Percentiles rank a stretch among this genome's conserved stretches.
Conservation (phyloP, 1,139 yeast species). For the Magnusiomyces starmeri region DNA sequence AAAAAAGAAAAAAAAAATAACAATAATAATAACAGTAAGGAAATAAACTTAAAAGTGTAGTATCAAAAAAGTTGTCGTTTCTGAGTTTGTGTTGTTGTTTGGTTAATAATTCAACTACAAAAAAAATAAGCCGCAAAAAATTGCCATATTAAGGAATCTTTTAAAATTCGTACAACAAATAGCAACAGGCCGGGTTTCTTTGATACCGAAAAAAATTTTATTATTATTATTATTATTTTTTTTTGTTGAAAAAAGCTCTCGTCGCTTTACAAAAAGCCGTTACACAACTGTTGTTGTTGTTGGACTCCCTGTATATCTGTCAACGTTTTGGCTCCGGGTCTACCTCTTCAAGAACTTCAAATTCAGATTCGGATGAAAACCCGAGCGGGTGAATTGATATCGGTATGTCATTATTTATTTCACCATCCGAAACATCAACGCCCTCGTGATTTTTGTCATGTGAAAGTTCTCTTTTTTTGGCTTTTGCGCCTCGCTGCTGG, state of each 20-base stretch:
- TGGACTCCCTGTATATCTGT: no score
- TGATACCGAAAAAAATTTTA: no score
- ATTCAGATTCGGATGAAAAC: not conserved
- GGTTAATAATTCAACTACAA: no score
- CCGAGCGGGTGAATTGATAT: not conserved
- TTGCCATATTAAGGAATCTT: no score
- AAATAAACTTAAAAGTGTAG: no score
- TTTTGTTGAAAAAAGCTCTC: not conserved
- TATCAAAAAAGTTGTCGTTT: not conserved
- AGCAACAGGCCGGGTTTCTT: no score
- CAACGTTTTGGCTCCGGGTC: no score
- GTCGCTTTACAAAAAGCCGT: no score
- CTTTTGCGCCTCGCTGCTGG: not conserved
- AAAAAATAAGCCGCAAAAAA: no score
- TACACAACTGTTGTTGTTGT: no score
- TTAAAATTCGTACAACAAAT: no score
- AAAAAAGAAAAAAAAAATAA: not conserved
- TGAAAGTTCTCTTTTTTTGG: not conserved
- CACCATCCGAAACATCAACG: not conserved
- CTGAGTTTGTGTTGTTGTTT: not conserved
- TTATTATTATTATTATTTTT: not conserved
- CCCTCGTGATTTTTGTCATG: not conserved
- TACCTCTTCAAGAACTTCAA: not conserved
- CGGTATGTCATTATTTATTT: not conserved
- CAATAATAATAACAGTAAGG: not conserved